phyloP scores from a whole-genome alignment of 2,329 filamentous ascomycete genomes.

The Hymenoscyphus scutula region DNA sequence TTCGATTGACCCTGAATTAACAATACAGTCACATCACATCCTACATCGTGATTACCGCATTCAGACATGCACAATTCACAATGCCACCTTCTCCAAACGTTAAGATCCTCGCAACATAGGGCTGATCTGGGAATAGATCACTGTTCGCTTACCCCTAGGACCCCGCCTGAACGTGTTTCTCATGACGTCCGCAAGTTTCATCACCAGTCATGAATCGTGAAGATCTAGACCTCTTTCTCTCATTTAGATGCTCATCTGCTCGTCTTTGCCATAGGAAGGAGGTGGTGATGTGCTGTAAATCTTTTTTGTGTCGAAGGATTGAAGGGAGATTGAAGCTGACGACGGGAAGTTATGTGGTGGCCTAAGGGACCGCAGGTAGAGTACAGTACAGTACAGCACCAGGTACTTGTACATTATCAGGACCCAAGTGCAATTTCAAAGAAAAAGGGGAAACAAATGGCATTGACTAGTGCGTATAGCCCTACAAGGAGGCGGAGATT shows the following conservation, averaged over 20 bases:
- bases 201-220: not conserved
- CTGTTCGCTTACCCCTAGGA: not conserved
- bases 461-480: not conserved
- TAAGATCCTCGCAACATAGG: not conserved
- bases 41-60: not conserved
- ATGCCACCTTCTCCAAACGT: conserved; percentile 1
- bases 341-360: not conserved
- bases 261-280: not conserved
- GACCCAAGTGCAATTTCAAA: not conserved
- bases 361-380: no score
- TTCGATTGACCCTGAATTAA: no score
- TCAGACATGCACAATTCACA: not conserved
- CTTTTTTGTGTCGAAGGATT: not conserved
- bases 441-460: not conserved
- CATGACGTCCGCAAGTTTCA: not conserved
- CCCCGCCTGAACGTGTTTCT: not conserved
- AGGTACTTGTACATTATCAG: not conserved
- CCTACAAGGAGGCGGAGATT: not conserved
- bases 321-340: not conserved
- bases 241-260: not conserved
- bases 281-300: not conserved
- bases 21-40: no score
- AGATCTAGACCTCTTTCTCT: not conserved
- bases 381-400: no score
- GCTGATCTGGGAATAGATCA: not conserved